Evolutionary conservation across 345 rosid species (phyloP).

Genomic region (Triadica sebifera): DNA sequence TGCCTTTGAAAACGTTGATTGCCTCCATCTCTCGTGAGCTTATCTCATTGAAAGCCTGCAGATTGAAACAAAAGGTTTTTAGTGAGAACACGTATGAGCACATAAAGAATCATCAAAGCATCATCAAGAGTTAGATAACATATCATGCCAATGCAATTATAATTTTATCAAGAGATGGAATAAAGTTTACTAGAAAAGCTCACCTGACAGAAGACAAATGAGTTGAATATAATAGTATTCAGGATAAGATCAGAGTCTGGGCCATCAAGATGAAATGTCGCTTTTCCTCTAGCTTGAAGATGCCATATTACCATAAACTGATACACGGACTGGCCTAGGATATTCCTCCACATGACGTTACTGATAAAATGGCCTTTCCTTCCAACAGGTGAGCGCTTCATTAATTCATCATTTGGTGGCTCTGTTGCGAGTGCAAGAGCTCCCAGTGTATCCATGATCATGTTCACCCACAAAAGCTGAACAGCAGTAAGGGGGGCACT

Average conservation of each 20-base stretch:
- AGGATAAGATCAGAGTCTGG: constrained; percentile 45
- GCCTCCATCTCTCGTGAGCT: constrained; percentile 36
- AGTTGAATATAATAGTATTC: constrained; percentile 33
- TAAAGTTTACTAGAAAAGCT: constrained; percentile 9
- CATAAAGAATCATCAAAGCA: too few species aligned
- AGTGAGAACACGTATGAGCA: neutral
- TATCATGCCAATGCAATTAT: too few species aligned
- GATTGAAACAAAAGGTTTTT: neutral
- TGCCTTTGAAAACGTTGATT: constrained; percentile 34
- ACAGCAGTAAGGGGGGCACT: constrained; percentile 37
- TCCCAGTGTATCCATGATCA: constrained; percentile 39
- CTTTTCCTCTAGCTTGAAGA: constrained; percentile 33
- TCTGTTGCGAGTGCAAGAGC: constrained; percentile 38
- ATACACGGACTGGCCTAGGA: constrained; percentile 76
- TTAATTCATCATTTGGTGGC: constrained; percentile 32
- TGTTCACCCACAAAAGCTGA: constrained; percentile 37
- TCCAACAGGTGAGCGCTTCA: constrained; percentile 36
- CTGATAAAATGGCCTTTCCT: constrained; percentile 65
- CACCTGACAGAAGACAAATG: constrained; percentile 59
- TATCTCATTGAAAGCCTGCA: constrained; percentile 38
- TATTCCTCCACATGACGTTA: constrained; percentile 95
- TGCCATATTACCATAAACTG: constrained; percentile 34
- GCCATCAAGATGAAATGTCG: constrained; percentile 26
- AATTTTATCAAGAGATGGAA: neutral
- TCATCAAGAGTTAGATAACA: neutral